Evolutionary conservation across 2,329 filamentous ascomycete species (phyloP).

Genomic region (Colletotrichum noveboracense): DNA sequence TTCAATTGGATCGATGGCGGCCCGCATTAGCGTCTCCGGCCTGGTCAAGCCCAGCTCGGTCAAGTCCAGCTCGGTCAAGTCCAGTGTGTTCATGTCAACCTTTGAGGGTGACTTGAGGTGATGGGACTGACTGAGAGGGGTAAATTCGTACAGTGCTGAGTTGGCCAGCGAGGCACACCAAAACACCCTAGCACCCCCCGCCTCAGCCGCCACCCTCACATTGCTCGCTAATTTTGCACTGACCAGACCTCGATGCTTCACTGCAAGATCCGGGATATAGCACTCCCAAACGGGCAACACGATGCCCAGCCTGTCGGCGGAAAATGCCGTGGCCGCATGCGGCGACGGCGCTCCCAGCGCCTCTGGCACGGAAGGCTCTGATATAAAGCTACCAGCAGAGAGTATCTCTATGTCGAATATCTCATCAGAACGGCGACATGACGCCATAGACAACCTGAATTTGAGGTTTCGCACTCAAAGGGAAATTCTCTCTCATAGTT

Average conservation of each 20-base stretch:
- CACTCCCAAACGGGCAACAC: not conserved
- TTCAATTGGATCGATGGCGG: constrained; percentile 2
- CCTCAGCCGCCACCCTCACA: not conserved
- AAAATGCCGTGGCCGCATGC: not conserved
- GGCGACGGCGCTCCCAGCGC: not conserved
- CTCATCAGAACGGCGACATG: not conserved
- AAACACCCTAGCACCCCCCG: not conserved
- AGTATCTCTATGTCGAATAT: not conserved
- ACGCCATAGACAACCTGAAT: not conserved
- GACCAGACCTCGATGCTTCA: not conserved
- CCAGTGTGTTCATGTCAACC: not conserved
- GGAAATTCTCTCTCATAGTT: not conserved
- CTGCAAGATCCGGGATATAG: not conserved
- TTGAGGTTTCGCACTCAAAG: not conserved
- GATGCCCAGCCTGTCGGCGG: not conserved
- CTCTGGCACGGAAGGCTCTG: not conserved
- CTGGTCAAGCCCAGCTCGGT: not conserved
- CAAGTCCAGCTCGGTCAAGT: not conserved
- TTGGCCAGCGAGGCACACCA: not conserved
- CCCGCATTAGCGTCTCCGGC: constrained; percentile 5
- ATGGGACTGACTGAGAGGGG: not conserved
- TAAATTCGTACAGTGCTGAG: not conserved
- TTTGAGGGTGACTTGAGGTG: not conserved
- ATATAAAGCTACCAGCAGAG: not conserved
- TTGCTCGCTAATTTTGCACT: not conserved